Evolutionary conservation across 805 yeast genomes (phyloP), one percentile per base, ranked within the genome.

Genomic region (Maudiozyma barnettii): DNA sequence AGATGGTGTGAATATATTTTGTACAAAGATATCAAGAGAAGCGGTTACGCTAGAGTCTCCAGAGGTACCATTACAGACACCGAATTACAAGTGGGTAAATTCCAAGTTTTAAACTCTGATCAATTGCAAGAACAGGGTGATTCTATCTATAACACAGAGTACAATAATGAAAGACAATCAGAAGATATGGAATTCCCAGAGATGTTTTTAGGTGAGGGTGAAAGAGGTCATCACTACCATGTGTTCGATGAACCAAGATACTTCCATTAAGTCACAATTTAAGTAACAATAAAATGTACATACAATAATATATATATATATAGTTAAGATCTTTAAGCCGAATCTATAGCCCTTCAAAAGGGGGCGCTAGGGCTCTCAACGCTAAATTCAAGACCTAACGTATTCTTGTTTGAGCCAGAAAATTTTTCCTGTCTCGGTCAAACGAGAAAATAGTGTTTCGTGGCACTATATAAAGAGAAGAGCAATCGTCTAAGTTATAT

Each of bases 1-100:
- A 79, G 99, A 69, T 93, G 99, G 99, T 93, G 99, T 69, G 95
- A 93, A 69, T 93, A 93, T 68, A 88, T 93, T 52, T 69, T 93
- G 54, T 93, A 84, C 77, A 84, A 90, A 64, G 82, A 84, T 50
- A 70, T 93, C 66, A 82, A 79, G 63, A 83, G 96, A 66, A 79
- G 84, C 1, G 98, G 95, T 3, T 93, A 93, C 64, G 98, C 98
- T 0, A 79, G 99, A 64, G 83, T 93, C 39, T 81, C 95, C 41
- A 78, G 99, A 60, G 87, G 93, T 8, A 81, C 96, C 0, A 90
- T 93, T 55, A 93, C 99, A 0, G 99, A 93, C 63, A 93, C 99
- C 2, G 99, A 93, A 66, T 77, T 93, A 45, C 99, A 93, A 71
- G 84, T 87, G 19, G 99, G 95, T 43, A 90, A 93, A 64, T 93